Percentiles rank a stretch among this genome's conserved stretches.
phyloP scores from a whole-genome alignment of 805 yeast species.

The Barnettozyma siamensis region DNA sequence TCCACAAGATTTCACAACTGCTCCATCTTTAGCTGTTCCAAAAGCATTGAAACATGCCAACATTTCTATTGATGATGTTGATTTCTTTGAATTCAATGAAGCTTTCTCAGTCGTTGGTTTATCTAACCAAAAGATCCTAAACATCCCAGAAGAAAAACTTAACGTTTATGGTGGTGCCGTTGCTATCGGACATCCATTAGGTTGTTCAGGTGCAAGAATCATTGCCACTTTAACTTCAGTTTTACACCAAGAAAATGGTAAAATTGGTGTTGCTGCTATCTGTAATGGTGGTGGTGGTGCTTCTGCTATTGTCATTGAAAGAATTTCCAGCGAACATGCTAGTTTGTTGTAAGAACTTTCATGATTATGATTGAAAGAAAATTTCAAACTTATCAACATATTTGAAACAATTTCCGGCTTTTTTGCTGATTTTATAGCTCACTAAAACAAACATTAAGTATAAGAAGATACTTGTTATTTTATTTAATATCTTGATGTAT shows the following conservation, averaged over 20 bases:
- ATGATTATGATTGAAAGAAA: no score
- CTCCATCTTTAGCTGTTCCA: slow-evolving; percentile 93
- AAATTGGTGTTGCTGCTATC: slow-evolving; percentile 89
- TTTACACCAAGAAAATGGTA: slow-evolving; percentile 77
- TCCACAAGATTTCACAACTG: slow-evolving; percentile 93
- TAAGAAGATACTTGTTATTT: no score
- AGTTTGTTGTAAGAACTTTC: no score
- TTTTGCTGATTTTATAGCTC: no score
- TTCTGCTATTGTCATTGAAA: slow-evolving; percentile 83
- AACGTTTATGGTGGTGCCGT: slow-evolving; percentile 96
- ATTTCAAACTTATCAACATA: no score
- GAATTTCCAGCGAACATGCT: slow-evolving; percentile 31
- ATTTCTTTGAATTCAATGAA: slow-evolving; percentile 93
- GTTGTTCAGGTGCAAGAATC: slow-evolving; percentile 94
- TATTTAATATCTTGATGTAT: no score
- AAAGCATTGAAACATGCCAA: slow-evolving; percentile 90
- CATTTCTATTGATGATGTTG: slow-evolving; percentile 59
- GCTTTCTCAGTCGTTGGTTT: slow-evolving; percentile 96
- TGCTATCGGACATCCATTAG: slow-evolving; percentile 92
- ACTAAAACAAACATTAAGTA: no score
- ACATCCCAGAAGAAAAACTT: slow-evolving; percentile 58
- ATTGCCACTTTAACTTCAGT: slow-evolving; percentile 81
- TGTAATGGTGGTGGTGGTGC: slow-evolving; percentile 99
- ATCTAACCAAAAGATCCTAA: slow-evolving; percentile 73
- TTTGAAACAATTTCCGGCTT: no score